Evolutionary conservation across 1,284 basidiomycete genomes (phyloP).

Genomic region (Golubevia pallescens): DNA sequence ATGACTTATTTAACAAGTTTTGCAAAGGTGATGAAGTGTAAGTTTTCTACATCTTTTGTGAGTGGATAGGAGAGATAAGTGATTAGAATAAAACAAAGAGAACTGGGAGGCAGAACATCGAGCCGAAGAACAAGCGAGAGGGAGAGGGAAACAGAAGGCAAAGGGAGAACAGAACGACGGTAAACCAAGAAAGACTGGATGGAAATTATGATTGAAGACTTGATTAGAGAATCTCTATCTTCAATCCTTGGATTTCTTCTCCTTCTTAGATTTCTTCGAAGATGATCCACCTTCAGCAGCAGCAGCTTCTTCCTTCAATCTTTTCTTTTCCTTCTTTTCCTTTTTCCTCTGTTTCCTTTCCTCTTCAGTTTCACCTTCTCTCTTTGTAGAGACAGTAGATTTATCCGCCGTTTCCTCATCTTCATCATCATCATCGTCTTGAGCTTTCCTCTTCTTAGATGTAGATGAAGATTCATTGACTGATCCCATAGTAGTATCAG

Average conservation of each 20-base stretch:
- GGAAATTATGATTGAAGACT: neutral
- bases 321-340: slow-evolving; percentile 6
- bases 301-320: neutral
- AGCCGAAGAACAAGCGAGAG: too few relatives aligned
- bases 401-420: neutral
- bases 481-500: slow-evolving; percentile 16
- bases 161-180: too few relatives aligned
- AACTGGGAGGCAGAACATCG: too few relatives aligned
- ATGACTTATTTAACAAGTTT: too few relatives aligned
- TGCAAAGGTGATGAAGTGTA: too few relatives aligned
- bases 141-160: too few relatives aligned
- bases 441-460: slow-evolving; percentile 18
- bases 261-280: slow-evolving; percentile 4
- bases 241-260: slow-evolving; percentile 5
- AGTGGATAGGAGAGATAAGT: too few relatives aligned
- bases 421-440: slow-evolving; percentile 13
- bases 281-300: neutral
- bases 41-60: too few relatives aligned
- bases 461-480: slow-evolving; percentile 8
- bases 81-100: too few relatives aligned
- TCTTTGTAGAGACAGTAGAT: slow-evolving; percentile 3
- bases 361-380: slow-evolving; percentile 4
- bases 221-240: slow-evolving; percentile 4
- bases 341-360: slow-evolving; percentile 7
- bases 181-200: too few relatives aligned